Evolutionary conservation across 1,284 basidiomycete species (phyloP), one percentile per base, ranked within the genome.

Genomic region (Ceratobasidium sp.): DNA sequence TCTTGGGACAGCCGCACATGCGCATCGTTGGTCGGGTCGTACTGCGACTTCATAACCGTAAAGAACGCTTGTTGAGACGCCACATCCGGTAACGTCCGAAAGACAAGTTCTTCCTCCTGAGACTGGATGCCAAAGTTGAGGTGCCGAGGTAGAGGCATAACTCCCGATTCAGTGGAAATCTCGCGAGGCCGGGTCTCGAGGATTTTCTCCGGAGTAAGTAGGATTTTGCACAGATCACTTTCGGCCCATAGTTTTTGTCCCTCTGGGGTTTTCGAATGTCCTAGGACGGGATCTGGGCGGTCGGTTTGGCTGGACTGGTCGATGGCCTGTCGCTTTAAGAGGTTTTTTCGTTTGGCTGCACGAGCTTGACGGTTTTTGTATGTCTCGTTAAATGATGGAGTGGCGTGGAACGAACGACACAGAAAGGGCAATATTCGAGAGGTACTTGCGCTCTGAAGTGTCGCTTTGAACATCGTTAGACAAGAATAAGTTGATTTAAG

Each of bases 341-440:
- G n/a, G 22, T 74, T 74, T 15, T 74, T 74, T 52, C 59, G 43
- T n/a, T 74, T 74, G n/a, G 15, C 71, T 51, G 59, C 44, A 6
- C 71, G 71, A 34, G 71, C 71, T 65, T 74, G 44, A 3, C 71
- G 71, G 22, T 15, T 64, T 61, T 74, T 74, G 61, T 64, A 74
- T 32, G 71, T 64, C 40, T 74, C 71, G 61, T 54, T 74, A 29
- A 52, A 32, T 17, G 61, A 54, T 25, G 71, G 34, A 3, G 71
- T 74, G 15, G 61, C 19, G 25, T 56, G 71, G 37, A 74, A 65
- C 17, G 49, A 52, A 25, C 71, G 71, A 22, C 44, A 43, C 11
- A 65, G 37, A 13, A 49, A 19, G 15, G 61, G 61, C 40, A 51
- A 15, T 9, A 37, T 11, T 32, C 40, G 57, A 13, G 49, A 52